Conservation (phyloP, 257 asterid species). For the Plectranthus barbatus region DNA sequence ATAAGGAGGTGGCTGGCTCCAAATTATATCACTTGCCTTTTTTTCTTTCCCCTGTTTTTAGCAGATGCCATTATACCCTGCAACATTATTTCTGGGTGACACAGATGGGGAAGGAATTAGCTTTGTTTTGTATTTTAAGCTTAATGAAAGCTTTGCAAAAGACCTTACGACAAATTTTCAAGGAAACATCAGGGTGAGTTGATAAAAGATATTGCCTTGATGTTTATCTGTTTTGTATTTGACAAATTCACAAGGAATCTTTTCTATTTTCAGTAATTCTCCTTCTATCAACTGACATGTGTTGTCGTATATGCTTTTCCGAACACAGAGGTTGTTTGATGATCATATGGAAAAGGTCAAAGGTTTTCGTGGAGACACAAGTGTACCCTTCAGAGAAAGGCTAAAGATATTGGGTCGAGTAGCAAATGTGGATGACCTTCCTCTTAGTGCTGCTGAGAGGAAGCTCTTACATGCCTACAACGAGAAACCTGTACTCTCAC, state of each 20-base stretch:
- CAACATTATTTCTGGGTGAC: constrained; percentile 81
- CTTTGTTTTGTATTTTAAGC: constrained; percentile 76
- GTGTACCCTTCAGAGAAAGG: constrained; percentile 73
- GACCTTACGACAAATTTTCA: constrained; percentile 67
- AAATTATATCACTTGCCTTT: background rate
- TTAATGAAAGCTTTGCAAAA: constrained; percentile 56
- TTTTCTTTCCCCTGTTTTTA: constrained; percentile 6
- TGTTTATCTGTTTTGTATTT: background rate
- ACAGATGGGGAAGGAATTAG: constrained; percentile 87
- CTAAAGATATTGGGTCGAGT: constrained; percentile 88
- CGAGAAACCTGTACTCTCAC: constrained; percentile 96
- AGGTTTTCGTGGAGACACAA: constrained; percentile 69
- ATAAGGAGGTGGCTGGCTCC: too few relatives aligned
- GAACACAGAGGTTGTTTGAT: constrained; percentile 55
- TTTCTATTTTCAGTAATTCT: background rate
- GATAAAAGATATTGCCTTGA: background rate
- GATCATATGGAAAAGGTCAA: constrained; percentile 76
- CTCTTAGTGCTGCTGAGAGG: constrained; percentile 81
- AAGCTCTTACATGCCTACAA: constrained; percentile 90
- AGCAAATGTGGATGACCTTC: constrained; percentile 81
- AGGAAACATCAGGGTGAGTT: constrained; percentile 66
- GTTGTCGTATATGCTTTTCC: background rate
- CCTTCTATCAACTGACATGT: background rate
- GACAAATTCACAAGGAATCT: background rate
- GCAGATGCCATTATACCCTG: constrained; percentile 90